Base-by-base conservation (phyloP, 1,139 yeast genomes). In the Blastobotrys malaysiensis region DNA sequence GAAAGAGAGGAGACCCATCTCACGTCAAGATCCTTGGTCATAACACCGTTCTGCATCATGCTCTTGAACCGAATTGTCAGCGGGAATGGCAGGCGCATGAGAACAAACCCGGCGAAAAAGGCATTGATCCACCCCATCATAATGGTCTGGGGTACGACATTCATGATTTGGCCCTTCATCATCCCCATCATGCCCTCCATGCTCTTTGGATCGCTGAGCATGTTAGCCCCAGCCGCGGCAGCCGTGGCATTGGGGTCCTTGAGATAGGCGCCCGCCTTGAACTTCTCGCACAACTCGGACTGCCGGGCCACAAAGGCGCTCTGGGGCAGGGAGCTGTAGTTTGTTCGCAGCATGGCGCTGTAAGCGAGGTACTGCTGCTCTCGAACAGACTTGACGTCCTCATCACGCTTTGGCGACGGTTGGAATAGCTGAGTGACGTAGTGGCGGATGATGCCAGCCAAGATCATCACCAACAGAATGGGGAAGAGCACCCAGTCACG, bases 51-150 rank as follows among this genome's bases (percentile, higher is more conserved):
- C 69, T 93, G 99, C 47, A 95, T 73, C 96, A 93, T 91, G 55
- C 86, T 80, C 69, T 93, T 93, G 75, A 93, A 93, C 57, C 95
- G 84, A 47, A 85, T 79, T 0, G 99, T 93, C 53, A 93, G 73
- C 1, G 97, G 96, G 70, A 86, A 86, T 19, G 93, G 93, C 52
- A 86, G 69, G 65, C 82, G 81, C 85, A 86, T 88, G 50, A 91
- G 80, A 19, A 93, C 86, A 64, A 90, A 89, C 1, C 97, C 98
- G 7, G 95, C 90, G 69, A 90, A 93, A 73, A 93, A 89, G 63
- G 84, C 88, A 68, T 89, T 89, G 61, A 91, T 93, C 97, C 97
- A 93, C 62, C 91, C 91, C 97, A 93, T 91, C 63, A 91, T 86
- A 49, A 90, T 69, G 0, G 97, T 89, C 71, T 93, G 98, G 0